Conservation (phyloP, 1,284 basidiomycete species). For the Malassezia yamatoensis region DNA sequence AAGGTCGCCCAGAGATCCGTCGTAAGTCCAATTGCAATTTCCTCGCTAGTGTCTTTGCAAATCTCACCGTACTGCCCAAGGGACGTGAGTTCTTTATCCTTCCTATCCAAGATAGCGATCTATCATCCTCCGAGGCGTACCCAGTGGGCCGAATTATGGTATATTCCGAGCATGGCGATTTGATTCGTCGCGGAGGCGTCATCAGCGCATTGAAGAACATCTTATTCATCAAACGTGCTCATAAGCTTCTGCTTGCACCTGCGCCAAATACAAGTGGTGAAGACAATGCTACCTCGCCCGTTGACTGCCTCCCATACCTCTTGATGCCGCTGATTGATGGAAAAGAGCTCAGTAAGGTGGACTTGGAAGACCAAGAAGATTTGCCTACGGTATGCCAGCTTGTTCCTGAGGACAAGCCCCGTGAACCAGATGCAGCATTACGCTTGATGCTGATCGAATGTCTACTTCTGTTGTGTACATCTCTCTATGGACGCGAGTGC, state of each 20-base stretch:
- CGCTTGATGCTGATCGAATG: constrained; percentile 80
- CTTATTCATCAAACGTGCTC: constrained; percentile 41
- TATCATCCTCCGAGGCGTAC: constrained; percentile 28
- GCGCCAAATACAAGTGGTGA: constrained; percentile 23
- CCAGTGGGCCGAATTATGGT: constrained; percentile 42
- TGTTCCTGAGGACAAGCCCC: constrained; percentile 68
- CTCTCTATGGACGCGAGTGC: constrained; percentile 72
- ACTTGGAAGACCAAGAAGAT: constrained; percentile 69
- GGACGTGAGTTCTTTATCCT: constrained; percentile 44
- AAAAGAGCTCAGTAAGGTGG: constrained; percentile 56
- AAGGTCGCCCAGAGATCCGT: constrained; percentile 32
- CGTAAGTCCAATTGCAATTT: constrained; percentile 47
- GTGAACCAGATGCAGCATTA: constrained; percentile 69
- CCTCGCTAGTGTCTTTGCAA: constrained; percentile 46
- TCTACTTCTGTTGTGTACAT: constrained; percentile 76
- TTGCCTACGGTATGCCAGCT: constrained; percentile 77
- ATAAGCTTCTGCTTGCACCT: constrained; percentile 38
- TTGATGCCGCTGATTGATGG: constrained; percentile 84
- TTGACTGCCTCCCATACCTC: constrained; percentile 52
- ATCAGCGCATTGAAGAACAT: constrained; percentile 46
- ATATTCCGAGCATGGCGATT: constrained; percentile 45
- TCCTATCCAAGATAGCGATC: constrained; percentile 22
- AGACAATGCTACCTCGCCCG: constrained; percentile 19
- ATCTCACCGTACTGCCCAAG: constrained; percentile 35
- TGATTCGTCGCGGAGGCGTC: constrained; percentile 44